Conservation (phyloP, 352 stramenopile genomes). For the Globisporangium irregulare region DNA sequence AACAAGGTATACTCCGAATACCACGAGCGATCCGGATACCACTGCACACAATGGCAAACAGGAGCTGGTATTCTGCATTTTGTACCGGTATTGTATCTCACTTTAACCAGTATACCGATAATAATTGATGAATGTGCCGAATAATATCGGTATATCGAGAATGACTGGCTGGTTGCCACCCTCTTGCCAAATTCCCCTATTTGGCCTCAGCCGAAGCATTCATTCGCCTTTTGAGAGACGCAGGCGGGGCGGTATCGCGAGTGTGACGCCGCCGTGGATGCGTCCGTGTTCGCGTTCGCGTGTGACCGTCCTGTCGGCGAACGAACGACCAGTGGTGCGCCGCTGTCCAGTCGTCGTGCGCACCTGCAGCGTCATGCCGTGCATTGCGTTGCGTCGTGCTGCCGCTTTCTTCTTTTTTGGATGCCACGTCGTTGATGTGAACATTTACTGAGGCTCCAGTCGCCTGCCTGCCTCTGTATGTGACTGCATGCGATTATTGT, state of each 20-base stretch:
- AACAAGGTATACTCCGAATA: too few relatives aligned
- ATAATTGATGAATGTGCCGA: too few relatives aligned
- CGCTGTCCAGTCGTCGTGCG: background rate
- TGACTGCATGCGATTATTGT: background rate
- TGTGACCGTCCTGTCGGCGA: background rate
- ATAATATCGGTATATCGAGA: background rate
- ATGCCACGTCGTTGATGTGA: background rate
- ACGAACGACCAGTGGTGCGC: background rate
- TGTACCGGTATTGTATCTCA: too few relatives aligned
- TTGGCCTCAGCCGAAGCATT: background rate
- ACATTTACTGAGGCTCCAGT: background rate
- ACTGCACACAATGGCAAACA: too few relatives aligned
- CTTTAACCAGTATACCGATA: too few relatives aligned
- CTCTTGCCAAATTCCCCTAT: background rate
- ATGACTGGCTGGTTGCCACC: background rate
- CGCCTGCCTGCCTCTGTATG: background rate
- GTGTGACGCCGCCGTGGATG: slow-evolving; percentile 7
- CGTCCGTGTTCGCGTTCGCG: slow-evolving; percentile 6
- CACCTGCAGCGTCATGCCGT: background rate
- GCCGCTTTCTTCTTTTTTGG: background rate
- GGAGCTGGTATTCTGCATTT: too few relatives aligned
- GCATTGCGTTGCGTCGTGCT: background rate
- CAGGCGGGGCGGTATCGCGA: background rate
- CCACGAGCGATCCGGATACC: too few relatives aligned
- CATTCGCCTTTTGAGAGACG: background rate